Conservation (phyloP, 495 filamentous ascomycete species). For the Bombardia bombarda region DNA sequence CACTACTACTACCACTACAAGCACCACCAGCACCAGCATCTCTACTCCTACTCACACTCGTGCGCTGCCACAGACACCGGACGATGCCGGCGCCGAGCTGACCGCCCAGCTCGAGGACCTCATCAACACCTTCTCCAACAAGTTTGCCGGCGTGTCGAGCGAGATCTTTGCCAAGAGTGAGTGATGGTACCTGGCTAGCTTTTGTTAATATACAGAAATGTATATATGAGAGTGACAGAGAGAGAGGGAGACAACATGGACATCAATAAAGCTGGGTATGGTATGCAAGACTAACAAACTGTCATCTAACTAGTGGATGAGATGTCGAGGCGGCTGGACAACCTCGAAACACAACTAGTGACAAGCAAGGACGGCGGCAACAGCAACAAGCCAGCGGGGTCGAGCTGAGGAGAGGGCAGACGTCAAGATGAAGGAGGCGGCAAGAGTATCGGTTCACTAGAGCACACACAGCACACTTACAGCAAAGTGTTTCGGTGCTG, state of each 20-base stretch:
- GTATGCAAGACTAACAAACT: background rate
- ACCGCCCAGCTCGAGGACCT: constrained; percentile 76
- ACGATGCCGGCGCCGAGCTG: constrained; percentile 50
- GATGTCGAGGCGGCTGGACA: constrained; percentile 84
- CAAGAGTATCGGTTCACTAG: too few relatives aligned
- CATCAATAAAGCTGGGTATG: background rate
- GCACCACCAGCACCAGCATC: too few relatives aligned
- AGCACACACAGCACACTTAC: too few relatives aligned
- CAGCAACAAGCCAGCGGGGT: constrained; percentile 21
- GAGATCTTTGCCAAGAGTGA: constrained; percentile 86
- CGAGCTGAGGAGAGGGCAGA: too few relatives aligned
- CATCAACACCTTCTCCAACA: constrained; percentile 71
- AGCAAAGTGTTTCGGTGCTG: too few relatives aligned
- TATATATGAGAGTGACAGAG: background rate
- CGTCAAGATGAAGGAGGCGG: too few relatives aligned
- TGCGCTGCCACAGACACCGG: constrained; percentile 30
- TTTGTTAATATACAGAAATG: background rate
- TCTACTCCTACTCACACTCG: too few relatives aligned
- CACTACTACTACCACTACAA: too few relatives aligned
- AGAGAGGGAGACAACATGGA: background rate
- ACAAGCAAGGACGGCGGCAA: constrained; percentile 43
- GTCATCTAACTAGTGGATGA: constrained; percentile 66
- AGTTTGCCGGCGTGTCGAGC: constrained; percentile 70
- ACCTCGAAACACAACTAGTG: constrained; percentile 68
- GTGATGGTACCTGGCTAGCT: too few relatives aligned